Base-by-base conservation (phyloP, 140 eudicot genomes). In the Stevia rebaudiana region DNA sequence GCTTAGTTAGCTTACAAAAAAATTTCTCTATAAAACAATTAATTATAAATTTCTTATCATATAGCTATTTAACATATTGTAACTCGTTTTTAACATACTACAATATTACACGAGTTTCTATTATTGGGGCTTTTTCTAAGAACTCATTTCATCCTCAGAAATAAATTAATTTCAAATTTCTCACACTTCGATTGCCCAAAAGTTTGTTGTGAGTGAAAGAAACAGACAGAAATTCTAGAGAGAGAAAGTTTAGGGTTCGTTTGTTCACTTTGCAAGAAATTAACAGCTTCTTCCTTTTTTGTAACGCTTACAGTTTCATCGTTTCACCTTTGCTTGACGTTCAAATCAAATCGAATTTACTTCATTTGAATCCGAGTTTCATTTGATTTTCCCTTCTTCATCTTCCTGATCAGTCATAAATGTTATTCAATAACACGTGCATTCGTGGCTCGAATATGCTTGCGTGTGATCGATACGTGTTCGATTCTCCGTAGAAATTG, bases 161-260 rank as follows among this genome's bases (percentile, higher is more conserved):
- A n/a, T n/a, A n/a, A n/a, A n/a, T n/a, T n/a, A n/a, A n/a, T n/a
- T n/a, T n/a, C n/a, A n/a, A n/a, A n/a, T n/a, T n/a, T n/a, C n/a
- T n/a, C n/a, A n/a, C n/a, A n/a, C n/a, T n/a, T 71, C 15, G 48
- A 51, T 66, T 22, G 39, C 67, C 37, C 2, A 22, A 61, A 62
- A 62, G 77, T 75, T 82, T 60, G 78, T 68, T 79, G 75, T n/a
- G n/a, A n/a, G n/a, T n/a, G n/a, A n/a, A n/a, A n/a, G n/a, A n/a
- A n/a, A 19, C 65, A 16, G 49, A 63, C 25, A 39, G n/a, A 30
- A 58, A 35, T 42, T 8, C 40, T 30, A 17, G 82, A 78, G 77
- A 75, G 81, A 78, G 82, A 82, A 13, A 65, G 49, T 9, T 56
- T 69, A 54, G 74, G 73, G 73, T 67, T 66, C 41, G 24, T 67